Percentiles rank a stretch among this genome's conserved stretches.
phyloP scores from a whole-genome alignment of 2,329 filamentous ascomycete genomes.

The Chaetomiaceae sp. region DNA sequence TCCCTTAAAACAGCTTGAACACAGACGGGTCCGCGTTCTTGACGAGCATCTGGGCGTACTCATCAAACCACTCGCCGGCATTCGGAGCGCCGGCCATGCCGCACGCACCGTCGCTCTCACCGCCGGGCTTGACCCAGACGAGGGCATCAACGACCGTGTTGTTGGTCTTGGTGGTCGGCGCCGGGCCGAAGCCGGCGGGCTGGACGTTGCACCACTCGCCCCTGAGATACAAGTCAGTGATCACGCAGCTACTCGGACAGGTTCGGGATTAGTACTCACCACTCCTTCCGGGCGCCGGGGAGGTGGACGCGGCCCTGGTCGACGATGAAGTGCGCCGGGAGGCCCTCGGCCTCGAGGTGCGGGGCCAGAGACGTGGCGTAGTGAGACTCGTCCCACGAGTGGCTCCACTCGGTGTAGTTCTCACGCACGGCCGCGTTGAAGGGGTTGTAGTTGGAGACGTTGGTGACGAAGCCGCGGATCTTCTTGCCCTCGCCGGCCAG shows the following conservation, averaged over 20 bases:
- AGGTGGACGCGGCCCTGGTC: slow-evolving; percentile 40
- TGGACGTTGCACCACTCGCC: slow-evolving; percentile 42
- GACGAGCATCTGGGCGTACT: slow-evolving; percentile 38
- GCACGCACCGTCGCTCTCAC: slow-evolving; percentile 40
- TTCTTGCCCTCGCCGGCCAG: slow-evolving; percentile 30
- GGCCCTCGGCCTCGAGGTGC: slow-evolving; percentile 34
- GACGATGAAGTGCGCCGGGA: slow-evolving; percentile 42
- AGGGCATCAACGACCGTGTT: slow-evolving; percentile 38
- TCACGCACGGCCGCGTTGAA: slow-evolving; percentile 36
- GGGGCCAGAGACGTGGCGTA: slow-evolving; percentile 37
- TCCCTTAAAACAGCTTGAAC: slow-evolving; percentile 11
- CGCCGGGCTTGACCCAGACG: slow-evolving; percentile 43
- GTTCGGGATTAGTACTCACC: slow-evolving; percentile 24
- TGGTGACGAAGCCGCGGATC: slow-evolving; percentile 40
- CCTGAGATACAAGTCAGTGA: slow-evolving; percentile 15
- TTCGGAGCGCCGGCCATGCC: slow-evolving; percentile 34
- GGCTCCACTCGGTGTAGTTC: slow-evolving; percentile 38
- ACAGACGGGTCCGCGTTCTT: slow-evolving; percentile 33
- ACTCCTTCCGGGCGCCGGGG: slow-evolving; percentile 34
- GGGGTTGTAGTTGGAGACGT: slow-evolving; percentile 42
- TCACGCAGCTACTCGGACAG: no score
- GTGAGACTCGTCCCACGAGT: slow-evolving; percentile 38
- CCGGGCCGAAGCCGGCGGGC: slow-evolving; percentile 37
- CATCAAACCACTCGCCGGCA: slow-evolving; percentile 40
- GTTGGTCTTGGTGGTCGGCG: slow-evolving; percentile 33